These are phyloP conservation scores for Gossypium bickii DNA, from an alignment of 345 rosid genomes.

Conservation along the genomic window DNA sequence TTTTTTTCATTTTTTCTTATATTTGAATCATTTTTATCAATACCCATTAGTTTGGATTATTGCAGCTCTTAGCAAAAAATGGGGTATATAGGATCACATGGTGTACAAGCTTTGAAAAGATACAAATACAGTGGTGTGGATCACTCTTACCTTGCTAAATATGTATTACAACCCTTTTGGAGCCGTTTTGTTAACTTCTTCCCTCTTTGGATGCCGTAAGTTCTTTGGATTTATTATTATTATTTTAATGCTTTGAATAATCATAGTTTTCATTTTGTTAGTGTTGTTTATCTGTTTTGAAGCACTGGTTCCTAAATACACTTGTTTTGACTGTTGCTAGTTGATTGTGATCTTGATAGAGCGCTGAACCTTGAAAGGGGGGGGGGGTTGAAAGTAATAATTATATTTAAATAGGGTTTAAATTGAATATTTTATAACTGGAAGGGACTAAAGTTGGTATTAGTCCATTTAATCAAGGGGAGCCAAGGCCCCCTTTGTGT, in stretches of 20 bases:
- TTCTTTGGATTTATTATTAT: neutral
- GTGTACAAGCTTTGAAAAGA: constrained; percentile 73
- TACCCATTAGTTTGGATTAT: neutral
- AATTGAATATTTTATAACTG: too few species aligned
- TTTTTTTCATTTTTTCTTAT: neutral
- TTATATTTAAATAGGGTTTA: too few species aligned
- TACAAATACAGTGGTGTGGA: constrained; percentile 95
- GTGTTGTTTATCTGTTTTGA: neutral
- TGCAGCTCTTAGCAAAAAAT: constrained; percentile 25
- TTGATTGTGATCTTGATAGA: neutral
- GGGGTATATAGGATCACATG: constrained; percentile 93
- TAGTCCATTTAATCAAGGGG: too few species aligned
- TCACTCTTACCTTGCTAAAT: constrained; percentile 78
- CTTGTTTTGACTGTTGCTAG: neutral
- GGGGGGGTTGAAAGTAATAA: neutral
- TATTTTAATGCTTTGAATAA: neutral
- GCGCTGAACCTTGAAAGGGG: neutral
- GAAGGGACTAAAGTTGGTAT: too few species aligned
- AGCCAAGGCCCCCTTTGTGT: too few species aligned
- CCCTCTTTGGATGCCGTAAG: constrained; percentile 99
- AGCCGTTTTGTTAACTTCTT: constrained; percentile 73
- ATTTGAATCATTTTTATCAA: neutral
- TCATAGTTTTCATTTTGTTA: neutral
- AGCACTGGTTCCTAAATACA: neutral
- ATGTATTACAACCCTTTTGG: constrained; percentile 94